Evolutionary conservation across 2,329 filamentous ascomycete species (phyloP).

Genomic region (Lecanicillium sp.): DNA sequence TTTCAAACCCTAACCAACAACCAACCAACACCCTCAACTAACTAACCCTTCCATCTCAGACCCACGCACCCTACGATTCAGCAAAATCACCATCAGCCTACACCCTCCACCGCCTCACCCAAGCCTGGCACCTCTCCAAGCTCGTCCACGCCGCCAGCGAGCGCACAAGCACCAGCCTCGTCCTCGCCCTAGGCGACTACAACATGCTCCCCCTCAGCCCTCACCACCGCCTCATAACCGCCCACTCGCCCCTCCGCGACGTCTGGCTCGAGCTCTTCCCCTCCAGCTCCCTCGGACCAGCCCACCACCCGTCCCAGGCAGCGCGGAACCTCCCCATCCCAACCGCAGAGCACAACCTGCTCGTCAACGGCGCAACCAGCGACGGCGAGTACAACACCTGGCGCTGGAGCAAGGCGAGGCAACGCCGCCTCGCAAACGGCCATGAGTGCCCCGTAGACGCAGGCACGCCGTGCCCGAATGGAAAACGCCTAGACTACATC

Average conservation of each 20-base stretch:
- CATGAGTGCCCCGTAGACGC: slow-evolving; percentile 51
- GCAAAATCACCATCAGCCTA: slow-evolving; percentile 73
- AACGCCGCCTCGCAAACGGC: slow-evolving; percentile 49
- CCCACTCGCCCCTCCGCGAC: slow-evolving; percentile 69
- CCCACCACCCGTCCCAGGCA: slow-evolving; percentile 58
- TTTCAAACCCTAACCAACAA: too few species aligned
- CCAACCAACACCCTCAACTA: not conserved
- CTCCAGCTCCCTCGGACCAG: slow-evolving; percentile 70
- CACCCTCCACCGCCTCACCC: slow-evolving; percentile 79
- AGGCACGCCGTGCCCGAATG: slow-evolving; percentile 58
- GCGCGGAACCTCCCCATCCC: slow-evolving; percentile 60
- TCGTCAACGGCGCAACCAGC: slow-evolving; percentile 78
- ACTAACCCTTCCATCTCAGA: slow-evolving; percentile 23
- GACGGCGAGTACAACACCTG: slow-evolving; percentile 85
- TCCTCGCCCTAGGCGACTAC: slow-evolving; percentile 85
- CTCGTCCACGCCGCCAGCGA: slow-evolving; percentile 75
- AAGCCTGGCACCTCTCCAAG: slow-evolving; percentile 92
- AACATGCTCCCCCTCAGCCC: slow-evolving; percentile 90
- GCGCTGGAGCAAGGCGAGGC: slow-evolving; percentile 71
- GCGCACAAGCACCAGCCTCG: slow-evolving; percentile 69
- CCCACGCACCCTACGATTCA: slow-evolving; percentile 78
- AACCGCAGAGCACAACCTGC: slow-evolving; percentile 68
- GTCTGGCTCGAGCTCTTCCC: slow-evolving; percentile 81
- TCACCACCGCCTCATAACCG: slow-evolving; percentile 73
- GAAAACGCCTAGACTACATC: slow-evolving; percentile 91